phyloP scores from a whole-genome alignment of 2,329 filamentous ascomycete species.

The Cladosporium sp. region DNA sequence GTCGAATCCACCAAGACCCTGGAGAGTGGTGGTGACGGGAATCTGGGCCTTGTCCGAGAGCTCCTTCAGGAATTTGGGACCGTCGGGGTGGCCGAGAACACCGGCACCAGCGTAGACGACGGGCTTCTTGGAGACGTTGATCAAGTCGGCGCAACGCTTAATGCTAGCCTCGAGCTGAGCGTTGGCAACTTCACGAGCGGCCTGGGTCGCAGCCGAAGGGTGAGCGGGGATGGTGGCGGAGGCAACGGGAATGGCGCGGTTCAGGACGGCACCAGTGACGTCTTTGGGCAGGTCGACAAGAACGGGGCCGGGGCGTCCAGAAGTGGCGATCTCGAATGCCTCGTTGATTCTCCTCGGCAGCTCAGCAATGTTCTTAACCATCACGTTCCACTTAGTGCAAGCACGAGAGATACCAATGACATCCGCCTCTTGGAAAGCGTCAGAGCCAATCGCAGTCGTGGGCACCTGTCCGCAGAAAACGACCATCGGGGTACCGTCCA shows the following conservation, averaged over 20 bases:
- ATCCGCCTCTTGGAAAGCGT: conserved; percentile 96
- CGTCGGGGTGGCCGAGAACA: conserved; percentile 74
- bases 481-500: conserved; percentile 92
- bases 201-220: conserved; percentile 80
- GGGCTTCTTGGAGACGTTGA: conserved; percentile 90
- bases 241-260: conserved; percentile 77
- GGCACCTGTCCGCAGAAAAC: conserved; percentile 94
- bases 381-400: conserved; percentile 98
- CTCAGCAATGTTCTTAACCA: conserved; percentile 95
- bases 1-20: conserved; percentile 87
- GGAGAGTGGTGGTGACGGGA: conserved; percentile 92
- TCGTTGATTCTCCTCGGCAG: conserved; percentile 93
- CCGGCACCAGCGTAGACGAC: conserved; percentile 94
- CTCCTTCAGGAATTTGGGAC: conserved; percentile 73
- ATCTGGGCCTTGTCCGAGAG: conserved; percentile 88
- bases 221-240: conserved; percentile 65
- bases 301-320: conserved; percentile 87
- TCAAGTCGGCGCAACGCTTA: conserved; percentile 69
- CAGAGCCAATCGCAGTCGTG: conserved; percentile 85
- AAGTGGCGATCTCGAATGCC: conserved; percentile 96
- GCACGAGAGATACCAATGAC: conserved; percentile 88
- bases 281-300: conserved; percentile 96
- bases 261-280: conserved; percentile 79
- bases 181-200: conserved; percentile 67
- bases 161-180: conserved; percentile 72